Evolutionary conservation across 2,329 filamentous ascomycete genomes (phyloP).

Genomic region (Pestalotiopsis sp.): DNA sequence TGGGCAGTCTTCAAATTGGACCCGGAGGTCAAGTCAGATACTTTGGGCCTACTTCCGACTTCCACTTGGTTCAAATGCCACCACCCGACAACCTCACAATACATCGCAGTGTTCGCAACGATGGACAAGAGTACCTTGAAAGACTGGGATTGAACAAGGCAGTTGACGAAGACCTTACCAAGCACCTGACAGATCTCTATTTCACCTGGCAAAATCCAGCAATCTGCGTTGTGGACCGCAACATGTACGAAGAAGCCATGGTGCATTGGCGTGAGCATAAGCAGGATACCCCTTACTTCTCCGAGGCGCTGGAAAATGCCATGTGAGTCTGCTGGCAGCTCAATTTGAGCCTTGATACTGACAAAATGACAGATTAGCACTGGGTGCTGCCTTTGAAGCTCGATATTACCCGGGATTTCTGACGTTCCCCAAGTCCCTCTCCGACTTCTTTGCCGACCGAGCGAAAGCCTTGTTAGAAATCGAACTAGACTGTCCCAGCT

Average conservation of each 20-base stretch:
- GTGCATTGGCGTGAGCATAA: background rate
- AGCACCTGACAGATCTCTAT: slow-evolving; percentile 8
- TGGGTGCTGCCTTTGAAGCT: slow-evolving; percentile 42
- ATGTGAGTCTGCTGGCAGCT: slow-evolving; percentile 8
- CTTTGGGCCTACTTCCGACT: slow-evolving; percentile 28
- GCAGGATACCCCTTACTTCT: slow-evolving; percentile 9
- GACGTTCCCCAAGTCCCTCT: slow-evolving; percentile 33
- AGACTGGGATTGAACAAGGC: slow-evolving; percentile 12
- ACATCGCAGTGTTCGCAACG: slow-evolving; percentile 24
- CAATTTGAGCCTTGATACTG: background rate
- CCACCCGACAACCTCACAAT: slow-evolving; percentile 22
- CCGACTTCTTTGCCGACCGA: slow-evolving; percentile 42
- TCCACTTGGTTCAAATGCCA: slow-evolving; percentile 26
- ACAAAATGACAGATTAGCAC: slow-evolving; percentile 33
- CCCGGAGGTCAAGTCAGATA: slow-evolving; percentile 23
- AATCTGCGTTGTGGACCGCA: slow-evolving; percentile 7
- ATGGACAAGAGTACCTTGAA: slow-evolving; percentile 25
- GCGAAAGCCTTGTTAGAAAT: slow-evolving; percentile 45
- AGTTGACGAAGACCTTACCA: background rate
- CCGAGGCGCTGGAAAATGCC: slow-evolving; percentile 10
- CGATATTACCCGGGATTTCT: slow-evolving; percentile 42
- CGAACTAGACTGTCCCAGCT: slow-evolving; percentile 44
- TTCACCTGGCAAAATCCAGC: slow-evolving; percentile 10
- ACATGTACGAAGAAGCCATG: slow-evolving; percentile 9
- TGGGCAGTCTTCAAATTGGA: slow-evolving; percentile 25